Evolutionary conservation across 2,329 filamentous ascomycete species (phyloP).

Genomic region (Claviceps fusiformis): DNA sequence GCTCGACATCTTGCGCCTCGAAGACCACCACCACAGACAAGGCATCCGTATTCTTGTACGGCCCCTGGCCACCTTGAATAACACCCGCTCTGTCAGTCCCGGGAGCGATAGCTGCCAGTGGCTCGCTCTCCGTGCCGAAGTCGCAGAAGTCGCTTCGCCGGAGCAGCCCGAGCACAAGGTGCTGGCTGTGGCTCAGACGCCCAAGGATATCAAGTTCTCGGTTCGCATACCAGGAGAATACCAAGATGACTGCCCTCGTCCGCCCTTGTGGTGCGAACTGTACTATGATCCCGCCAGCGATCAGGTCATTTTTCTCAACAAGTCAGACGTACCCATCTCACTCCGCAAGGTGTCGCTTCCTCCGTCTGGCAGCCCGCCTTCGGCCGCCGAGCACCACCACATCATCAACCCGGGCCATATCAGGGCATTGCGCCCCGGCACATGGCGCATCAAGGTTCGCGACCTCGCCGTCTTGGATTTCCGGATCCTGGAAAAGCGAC

Average conservation of each 20-base stretch:
- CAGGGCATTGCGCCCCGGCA: constrained; percentile 37
- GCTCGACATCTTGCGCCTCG: constrained; percentile 37
- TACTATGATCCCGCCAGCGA: constrained; percentile 48
- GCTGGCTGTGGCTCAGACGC: constrained; percentile 45
- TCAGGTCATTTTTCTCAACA: constrained; percentile 42
- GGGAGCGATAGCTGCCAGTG: constrained; percentile 43
- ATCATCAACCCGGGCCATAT: constrained; percentile 30
- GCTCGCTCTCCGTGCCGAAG: constrained; percentile 31
- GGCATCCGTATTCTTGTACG: constrained; percentile 45
- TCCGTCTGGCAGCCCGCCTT: constrained; percentile 23
- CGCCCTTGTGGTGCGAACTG: constrained; percentile 44
- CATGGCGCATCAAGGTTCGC: constrained; percentile 41
- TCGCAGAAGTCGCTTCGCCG: constrained; percentile 35
- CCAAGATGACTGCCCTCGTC: constrained; percentile 27
- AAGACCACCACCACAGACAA: constrained; percentile 38
- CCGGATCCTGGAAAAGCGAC: constrained; percentile 41
- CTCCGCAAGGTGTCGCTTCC: constrained; percentile 32
- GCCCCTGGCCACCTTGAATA: constrained; percentile 36
- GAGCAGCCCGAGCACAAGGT: constrained; percentile 43
- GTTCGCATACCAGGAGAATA: constrained; percentile 39
- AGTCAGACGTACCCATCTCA: constrained; percentile 38
- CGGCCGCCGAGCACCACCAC: constrained; percentile 24
- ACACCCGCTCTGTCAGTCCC: constrained; percentile 40
- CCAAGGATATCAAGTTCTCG: constrained; percentile 46
- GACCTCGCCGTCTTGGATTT: constrained; percentile 41